A percentile compares a stretch with the other conserved stretches of the same genome.
These are phyloP conservation scores for Hygrophila difformis DNA, from an alignment of 257 asterid species.

Conservation along the genomic window DNA sequence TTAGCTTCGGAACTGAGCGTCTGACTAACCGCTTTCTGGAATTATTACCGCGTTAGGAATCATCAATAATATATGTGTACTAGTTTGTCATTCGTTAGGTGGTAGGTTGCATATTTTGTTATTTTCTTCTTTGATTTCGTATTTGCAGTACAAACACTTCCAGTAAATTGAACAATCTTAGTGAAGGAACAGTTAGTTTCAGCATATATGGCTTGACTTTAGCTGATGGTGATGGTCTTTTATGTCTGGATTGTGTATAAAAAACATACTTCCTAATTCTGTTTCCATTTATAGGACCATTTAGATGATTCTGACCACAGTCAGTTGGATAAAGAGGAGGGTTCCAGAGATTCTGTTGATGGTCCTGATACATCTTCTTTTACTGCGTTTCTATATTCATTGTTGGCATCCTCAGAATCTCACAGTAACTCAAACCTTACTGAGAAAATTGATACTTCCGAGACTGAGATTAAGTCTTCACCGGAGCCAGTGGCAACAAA, in stretches of 20 bases:
- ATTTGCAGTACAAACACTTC: no score
- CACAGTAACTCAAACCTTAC: conserved; percentile 23
- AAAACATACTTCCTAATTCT: neutral
- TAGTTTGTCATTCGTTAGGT: no score
- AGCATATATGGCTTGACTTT: no score
- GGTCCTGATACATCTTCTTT: conserved; percentile 98
- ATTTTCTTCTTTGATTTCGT: no score
- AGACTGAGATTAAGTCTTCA: conserved; percentile 26
- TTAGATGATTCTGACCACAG: conserved; percentile 34
- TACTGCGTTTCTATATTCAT: conserved; percentile 72
- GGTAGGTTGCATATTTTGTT: no score
- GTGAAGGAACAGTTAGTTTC: no score
- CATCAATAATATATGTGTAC: no score
- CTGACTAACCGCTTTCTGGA: no score
- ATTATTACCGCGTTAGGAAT: no score
- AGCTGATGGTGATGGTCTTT: no score
- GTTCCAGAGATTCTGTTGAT: conserved; percentile 35
- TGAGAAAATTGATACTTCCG: conserved; percentile 22
- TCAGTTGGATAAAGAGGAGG: conserved; percentile 40
- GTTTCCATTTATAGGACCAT: conserved; percentile 35
- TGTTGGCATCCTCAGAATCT: conserved; percentile 59
- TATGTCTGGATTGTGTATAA: neutral
- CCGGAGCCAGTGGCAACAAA: conserved; percentile 37
- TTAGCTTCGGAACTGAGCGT: conserved; percentile 2
- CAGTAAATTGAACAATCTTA: no score